Percentiles rank a stretch among this genome's conserved stretches.
phyloP scores from a whole-genome alignment of 805 yeast species.

The Debaryomyces hansenii region DNA sequence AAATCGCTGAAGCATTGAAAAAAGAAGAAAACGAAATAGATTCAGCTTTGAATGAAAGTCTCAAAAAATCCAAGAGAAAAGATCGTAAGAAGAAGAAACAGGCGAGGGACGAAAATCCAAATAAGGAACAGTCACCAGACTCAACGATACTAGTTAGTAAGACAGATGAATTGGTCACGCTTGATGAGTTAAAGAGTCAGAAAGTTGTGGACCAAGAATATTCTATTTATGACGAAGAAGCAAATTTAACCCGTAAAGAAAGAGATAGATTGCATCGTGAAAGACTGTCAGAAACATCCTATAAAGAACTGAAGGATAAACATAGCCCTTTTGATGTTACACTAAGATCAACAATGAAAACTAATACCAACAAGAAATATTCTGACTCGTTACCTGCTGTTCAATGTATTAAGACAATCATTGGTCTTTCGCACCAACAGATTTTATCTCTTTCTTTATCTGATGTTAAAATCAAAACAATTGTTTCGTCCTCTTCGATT shows the following conservation, averaged over 20 bases:
- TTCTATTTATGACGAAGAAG: conserved; percentile 7
- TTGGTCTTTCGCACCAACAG: conserved; percentile 37
- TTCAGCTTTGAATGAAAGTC: background rate
- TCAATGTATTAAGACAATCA: conserved; percentile 34
- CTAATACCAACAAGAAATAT: conserved; percentile 18
- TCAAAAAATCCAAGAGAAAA: background rate
- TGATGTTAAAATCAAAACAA: conserved; percentile 40
- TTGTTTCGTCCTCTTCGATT: conserved; percentile 28
- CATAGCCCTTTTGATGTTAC: conserved; percentile 22
- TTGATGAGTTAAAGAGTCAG: conserved; percentile 7
- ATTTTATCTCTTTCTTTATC: conserved; percentile 27
- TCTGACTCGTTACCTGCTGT: conserved; percentile 31
- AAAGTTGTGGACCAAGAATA: conserved; percentile 3
- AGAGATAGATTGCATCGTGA: conserved; percentile 3
- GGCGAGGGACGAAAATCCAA: background rate
- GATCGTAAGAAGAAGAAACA: background rate
- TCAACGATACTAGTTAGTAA: conserved; percentile 3
- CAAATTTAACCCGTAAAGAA: conserved; percentile 9
- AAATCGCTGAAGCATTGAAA: background rate
- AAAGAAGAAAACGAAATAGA: conserved; percentile 1
- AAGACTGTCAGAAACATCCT: background rate
- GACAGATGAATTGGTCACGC: conserved; percentile 4
- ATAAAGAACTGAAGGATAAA: background rate
- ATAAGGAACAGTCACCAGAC: background rate
- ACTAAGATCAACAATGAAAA: conserved; percentile 23